Evolutionary conservation across 257 asterid genomes (phyloP).

Genomic region (Avicennia marina): DNA sequence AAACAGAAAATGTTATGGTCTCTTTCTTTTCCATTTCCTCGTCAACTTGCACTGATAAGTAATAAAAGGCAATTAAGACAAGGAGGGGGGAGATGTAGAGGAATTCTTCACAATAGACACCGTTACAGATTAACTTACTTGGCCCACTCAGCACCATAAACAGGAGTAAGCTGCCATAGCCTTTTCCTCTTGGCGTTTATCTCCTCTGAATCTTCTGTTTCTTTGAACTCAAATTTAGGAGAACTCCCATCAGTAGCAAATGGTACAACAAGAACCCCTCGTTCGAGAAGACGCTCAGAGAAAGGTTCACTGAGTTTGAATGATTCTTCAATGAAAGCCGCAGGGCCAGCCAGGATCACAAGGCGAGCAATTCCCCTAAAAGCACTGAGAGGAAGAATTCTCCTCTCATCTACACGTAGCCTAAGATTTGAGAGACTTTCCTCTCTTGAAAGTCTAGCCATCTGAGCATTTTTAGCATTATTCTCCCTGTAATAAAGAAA

Average conservation of each 20-base stretch:
- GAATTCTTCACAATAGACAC: too few species aligned
- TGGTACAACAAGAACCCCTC: slow-evolving; percentile 91
- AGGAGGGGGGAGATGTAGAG: neutral
- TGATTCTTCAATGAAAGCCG: slow-evolving; percentile 62
- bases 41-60: neutral
- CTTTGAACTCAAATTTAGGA: slow-evolving; percentile 58
- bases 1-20: slow-evolving; percentile 4
- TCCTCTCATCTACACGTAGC: slow-evolving; percentile 77
- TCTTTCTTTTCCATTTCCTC: neutral
- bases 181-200: slow-evolving; percentile 54
- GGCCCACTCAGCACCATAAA: slow-evolving; percentile 60
- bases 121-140: slow-evolving; percentile 80
- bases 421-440: slow-evolving; percentile 76
- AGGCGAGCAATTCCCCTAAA: slow-evolving; percentile 94
- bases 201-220: slow-evolving; percentile 50
- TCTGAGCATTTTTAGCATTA: slow-evolving; percentile 69
- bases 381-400: slow-evolving; percentile 53
- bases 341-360: slow-evolving; percentile 80
- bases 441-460: slow-evolving; percentile 79
- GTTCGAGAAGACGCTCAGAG: slow-evolving; percentile 64
- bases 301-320: slow-evolving; percentile 65
- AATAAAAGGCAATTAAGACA: neutral
- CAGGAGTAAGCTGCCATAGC: slow-evolving; percentile 88
- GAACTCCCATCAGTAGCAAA: slow-evolving; percentile 58
- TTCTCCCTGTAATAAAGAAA: slow-evolving; percentile 82